These are phyloP conservation scores for Trichosanthes truncata DNA, from an alignment of 306 rosid genomes.

Conservation along the genomic window DNA sequence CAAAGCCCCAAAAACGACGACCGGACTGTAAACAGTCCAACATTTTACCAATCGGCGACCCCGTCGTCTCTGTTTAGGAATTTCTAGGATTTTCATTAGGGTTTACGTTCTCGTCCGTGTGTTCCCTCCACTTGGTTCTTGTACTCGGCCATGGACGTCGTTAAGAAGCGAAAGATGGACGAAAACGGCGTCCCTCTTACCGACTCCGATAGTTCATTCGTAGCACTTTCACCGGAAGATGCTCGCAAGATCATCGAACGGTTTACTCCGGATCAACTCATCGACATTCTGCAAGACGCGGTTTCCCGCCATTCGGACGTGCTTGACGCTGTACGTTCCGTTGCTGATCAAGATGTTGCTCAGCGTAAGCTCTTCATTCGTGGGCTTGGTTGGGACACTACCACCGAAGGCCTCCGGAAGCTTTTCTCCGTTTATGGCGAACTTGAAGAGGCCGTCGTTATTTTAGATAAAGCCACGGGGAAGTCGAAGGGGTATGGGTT, in stretches of 20 bases:
- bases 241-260: conserved; percentile 74
- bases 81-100: not conserved
- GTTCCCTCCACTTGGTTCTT: not conserved
- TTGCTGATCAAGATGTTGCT: conserved; percentile 58
- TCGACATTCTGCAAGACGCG: conserved; percentile 64
- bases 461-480: conserved; percentile 74
- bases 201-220: conserved; percentile 9
- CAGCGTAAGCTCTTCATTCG: conserved; percentile 91
- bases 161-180: conserved; percentile 78
- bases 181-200: conserved; percentile 50
- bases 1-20: not conserved
- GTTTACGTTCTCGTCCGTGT: not conserved
- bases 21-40: not conserved
- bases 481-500: conserved; percentile 89
- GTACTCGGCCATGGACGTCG: conserved; percentile 39
- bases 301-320: conserved; percentile 57
- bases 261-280: conserved; percentile 53
- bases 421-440: conserved; percentile 83
- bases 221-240: conserved; percentile 42
- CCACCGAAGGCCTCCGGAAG: conserved; percentile 75
- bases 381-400: conserved; percentile 93
- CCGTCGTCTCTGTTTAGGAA: not conserved
- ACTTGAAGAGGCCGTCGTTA: conserved; percentile 87
- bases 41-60: not conserved
- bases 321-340: conserved; percentile 53